A percentile compares a stretch with the other conserved stretches of the same genome.
Conservation (phyloP, 2,329 filamentous ascomycete genomes). For the Atkinsonella hypoxylon region DNA sequence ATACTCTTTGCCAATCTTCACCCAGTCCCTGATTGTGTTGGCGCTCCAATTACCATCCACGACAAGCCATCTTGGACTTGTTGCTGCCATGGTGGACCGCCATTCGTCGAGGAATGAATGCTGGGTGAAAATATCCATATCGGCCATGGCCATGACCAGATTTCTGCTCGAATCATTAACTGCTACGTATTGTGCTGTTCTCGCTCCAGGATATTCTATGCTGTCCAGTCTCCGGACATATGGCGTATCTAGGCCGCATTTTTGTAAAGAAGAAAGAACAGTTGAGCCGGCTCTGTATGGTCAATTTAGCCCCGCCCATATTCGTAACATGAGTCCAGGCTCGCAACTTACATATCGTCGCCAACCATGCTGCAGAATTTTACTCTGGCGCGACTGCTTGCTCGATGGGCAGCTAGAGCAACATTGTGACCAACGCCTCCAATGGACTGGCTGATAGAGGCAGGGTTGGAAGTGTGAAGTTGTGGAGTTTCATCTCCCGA, state of each 20-base stretch:
- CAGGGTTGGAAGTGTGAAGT: constrained; percentile 75
- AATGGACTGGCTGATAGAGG: constrained; percentile 67
- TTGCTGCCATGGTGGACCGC: constrained; percentile 43
- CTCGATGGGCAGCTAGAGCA: constrained; percentile 66
- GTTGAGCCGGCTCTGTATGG: constrained; percentile 53
- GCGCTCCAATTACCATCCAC: constrained; percentile 80
- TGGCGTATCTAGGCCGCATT: constrained; percentile 50
- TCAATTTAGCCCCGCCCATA: neutral
- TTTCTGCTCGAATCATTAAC: constrained; percentile 77
- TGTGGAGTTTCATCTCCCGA: constrained; percentile 28
- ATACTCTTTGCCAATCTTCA: constrained; percentile 45
- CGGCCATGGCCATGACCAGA: constrained; percentile 85
- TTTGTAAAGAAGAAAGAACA: constrained; percentile 52
- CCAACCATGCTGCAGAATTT: constrained; percentile 71
- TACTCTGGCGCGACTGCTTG: constrained; percentile 47
- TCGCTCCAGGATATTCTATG: constrained; percentile 36
- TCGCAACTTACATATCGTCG: constrained; percentile 51
- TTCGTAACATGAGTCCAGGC: neutral
- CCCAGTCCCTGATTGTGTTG: constrained; percentile 53
- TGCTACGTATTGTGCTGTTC: constrained; percentile 85
- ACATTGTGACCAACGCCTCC: constrained; percentile 92
- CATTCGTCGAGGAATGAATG: constrained; percentile 43
- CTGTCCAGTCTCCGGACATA: constrained; percentile 47
- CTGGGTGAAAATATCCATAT: constrained; percentile 74
- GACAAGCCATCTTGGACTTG: constrained; percentile 63